These are phyloP conservation scores for Niebla homalea DNA, from an alignment of 495 filamentous ascomycete genomes.

Conservation along the genomic window DNA sequence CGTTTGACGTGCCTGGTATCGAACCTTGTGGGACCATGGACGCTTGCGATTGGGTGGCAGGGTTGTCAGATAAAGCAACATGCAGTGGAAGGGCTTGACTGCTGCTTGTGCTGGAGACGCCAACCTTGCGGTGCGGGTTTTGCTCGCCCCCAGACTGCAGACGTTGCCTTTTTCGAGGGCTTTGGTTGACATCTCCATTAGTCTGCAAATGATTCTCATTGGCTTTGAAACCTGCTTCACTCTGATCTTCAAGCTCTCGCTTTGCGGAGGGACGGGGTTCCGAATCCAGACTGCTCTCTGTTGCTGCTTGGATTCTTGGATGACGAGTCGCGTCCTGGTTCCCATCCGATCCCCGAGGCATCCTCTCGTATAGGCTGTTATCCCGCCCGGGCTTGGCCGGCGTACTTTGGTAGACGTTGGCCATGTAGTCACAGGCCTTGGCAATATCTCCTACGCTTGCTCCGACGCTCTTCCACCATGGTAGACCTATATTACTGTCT, in stretches of 20 bases:
- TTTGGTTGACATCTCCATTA: neutral
- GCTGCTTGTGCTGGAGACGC: neutral
- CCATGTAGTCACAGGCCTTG: conserved; percentile 55
- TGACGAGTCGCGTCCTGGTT: conserved; percentile 13
- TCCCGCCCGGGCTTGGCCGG: conserved; percentile 23
- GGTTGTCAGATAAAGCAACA: neutral
- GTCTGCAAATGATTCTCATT: neutral
- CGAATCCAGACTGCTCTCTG: neutral
- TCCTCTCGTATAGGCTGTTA: conserved; percentile 13
- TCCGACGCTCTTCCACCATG: conserved; percentile 75
- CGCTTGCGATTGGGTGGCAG: neutral
- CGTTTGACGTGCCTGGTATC: neutral
- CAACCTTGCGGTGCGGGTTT: neutral
- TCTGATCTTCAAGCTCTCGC: conserved; percentile 2
- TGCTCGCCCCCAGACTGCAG: neutral
- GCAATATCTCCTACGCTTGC: conserved; percentile 49
- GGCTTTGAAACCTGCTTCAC: neutral
- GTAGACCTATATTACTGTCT: conserved; percentile 55
- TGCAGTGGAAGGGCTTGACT: neutral
- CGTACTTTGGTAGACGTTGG: conserved; percentile 61
- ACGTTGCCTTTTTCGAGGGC: conserved; percentile 5
- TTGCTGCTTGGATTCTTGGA: neutral
- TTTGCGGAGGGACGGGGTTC: neutral
- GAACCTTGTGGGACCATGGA: neutral
- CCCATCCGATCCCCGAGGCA: conserved; percentile 7